phyloP scores from a whole-genome alignment of 768 basidiomycete genomes.

The Leccinellum rugosiceps region DNA sequence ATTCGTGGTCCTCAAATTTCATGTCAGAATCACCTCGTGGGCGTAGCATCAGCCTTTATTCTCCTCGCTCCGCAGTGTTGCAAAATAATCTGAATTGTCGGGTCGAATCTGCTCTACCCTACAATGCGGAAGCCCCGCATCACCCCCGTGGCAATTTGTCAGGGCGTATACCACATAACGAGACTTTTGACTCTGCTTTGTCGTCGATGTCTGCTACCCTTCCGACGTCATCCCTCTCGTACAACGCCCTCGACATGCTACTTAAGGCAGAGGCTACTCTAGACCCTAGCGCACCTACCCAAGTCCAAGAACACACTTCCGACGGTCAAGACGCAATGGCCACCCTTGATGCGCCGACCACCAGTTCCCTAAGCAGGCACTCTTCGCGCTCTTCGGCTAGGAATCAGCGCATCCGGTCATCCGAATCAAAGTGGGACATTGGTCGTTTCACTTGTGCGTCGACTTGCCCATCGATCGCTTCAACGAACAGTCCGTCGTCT shows the following conservation, averaged over 20 bases:
- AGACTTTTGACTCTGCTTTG: constrained; percentile 22
- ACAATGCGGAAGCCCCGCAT: constrained; percentile 34
- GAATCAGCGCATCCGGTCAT: constrained; percentile 21
- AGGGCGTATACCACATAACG: constrained; percentile 23
- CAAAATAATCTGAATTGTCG: constrained; percentile 17
- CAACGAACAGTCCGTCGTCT: constrained; percentile 21
- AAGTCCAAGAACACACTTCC: constrained; percentile 18
- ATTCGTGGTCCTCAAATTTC: constrained; percentile 18
- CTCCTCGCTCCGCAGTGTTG: constrained; percentile 29
- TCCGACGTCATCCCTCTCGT: constrained; percentile 34
- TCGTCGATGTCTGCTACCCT: constrained; percentile 20
- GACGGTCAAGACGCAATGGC: constrained; percentile 23
- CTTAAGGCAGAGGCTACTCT: constrained; percentile 29
- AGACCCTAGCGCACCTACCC: constrained; percentile 14
- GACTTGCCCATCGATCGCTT: constrained; percentile 27
- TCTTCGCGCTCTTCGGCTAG: constrained; percentile 31
- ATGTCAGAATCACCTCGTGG: constrained; percentile 29
- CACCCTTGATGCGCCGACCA: constrained; percentile 23
- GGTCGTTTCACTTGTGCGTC: constrained; percentile 27
- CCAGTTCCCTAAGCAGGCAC: constrained; percentile 24
- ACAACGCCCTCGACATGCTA: constrained; percentile 30
- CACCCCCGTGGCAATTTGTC: constrained; percentile 25
- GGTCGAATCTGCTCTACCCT: constrained; percentile 21
- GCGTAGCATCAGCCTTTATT: constrained; percentile 33
- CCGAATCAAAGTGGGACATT: constrained; percentile 30